phyloP scores from a whole-genome alignment of 331 rosid genomes.

The Malus hybrid region DNA sequence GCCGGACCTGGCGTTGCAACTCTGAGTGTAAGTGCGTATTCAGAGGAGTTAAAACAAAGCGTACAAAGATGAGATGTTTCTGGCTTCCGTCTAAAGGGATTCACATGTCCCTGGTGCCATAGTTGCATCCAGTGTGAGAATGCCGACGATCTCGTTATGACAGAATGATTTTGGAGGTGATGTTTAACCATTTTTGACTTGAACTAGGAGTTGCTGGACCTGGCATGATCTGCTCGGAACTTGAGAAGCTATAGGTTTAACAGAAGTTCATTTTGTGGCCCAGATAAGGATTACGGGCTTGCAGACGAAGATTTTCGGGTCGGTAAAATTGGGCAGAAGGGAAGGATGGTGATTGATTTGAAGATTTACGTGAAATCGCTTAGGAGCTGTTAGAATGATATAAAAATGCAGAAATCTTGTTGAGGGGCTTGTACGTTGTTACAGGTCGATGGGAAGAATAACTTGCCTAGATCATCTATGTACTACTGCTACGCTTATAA shows the following conservation, averaged over 20 bases:
- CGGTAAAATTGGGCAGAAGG: conserved; percentile 3
- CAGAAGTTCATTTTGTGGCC: background rate
- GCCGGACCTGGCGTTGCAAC: conserved; percentile 93
- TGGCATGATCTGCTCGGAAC: background rate
- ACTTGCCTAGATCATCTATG: conserved; percentile 16
- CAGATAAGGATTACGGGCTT: conserved; percentile 10
- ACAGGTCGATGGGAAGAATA: conserved; percentile 22
- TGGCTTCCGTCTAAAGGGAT: background rate
- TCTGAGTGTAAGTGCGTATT: conserved; percentile 21
- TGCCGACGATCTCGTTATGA: background rate
- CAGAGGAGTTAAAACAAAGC: background rate
- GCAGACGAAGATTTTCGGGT: background rate
- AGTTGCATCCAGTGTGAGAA: background rate
- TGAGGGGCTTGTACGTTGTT: conserved; percentile 36
- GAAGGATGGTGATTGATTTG: background rate
- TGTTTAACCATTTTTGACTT: conserved; percentile 6
- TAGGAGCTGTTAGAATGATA: conserved; percentile 16
- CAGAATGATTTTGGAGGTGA: background rate
- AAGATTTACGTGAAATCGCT: conserved; percentile 3
- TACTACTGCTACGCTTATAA: conserved; percentile 12
- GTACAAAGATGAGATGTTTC: background rate
- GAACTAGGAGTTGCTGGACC: background rate
- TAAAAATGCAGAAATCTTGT: conserved; percentile 19
- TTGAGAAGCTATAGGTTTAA: background rate
- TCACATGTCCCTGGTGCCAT: background rate